Evolutionary conservation across 2,329 filamentous ascomycete genomes (phyloP).

Genomic region (Claviceps monticola): DNA sequence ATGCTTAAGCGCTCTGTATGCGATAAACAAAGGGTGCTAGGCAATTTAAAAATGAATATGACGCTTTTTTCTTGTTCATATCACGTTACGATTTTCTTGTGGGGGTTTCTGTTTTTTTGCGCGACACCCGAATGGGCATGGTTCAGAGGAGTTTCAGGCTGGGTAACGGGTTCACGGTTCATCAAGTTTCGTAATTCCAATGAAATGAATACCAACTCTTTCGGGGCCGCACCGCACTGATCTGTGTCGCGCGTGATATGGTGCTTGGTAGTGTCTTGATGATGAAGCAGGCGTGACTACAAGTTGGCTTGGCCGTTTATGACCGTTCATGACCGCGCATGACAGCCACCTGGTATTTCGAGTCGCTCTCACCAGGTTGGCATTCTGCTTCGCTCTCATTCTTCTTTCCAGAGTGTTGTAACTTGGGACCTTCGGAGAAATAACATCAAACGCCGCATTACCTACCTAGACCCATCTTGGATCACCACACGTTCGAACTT

Average conservation of each 20-base stretch:
- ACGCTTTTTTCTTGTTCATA: background rate
- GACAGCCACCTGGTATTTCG: no score
- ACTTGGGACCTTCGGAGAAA: no score
- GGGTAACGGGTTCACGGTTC: constrained; percentile 18
- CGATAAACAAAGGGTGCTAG: background rate
- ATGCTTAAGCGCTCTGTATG: constrained; percentile 20
- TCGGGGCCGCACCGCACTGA: background rate
- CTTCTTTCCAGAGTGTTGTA: no score
- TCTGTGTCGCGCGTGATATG: background rate
- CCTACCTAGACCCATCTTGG: no score
- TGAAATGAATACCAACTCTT: constrained; percentile 24
- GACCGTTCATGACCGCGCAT: no score
- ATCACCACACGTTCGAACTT: no score
- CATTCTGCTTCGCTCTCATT: no score
- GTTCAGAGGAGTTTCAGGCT: constrained; percentile 30
- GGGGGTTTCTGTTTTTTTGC: background rate
- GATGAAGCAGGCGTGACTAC: background rate
- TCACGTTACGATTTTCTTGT: background rate
- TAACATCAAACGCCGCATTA: no score
- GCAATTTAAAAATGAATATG: background rate
- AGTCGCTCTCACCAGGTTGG: no score
- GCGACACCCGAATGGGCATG: constrained; percentile 12
- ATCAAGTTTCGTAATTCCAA: constrained; percentile 20
- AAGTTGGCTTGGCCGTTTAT: no score
- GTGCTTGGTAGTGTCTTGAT: background rate